Percentiles rank a stretch among this genome's conserved stretches.
phyloP scores from a whole-genome alignment of 73 alveolate species.

The Paramecium octaurelia region DNA sequence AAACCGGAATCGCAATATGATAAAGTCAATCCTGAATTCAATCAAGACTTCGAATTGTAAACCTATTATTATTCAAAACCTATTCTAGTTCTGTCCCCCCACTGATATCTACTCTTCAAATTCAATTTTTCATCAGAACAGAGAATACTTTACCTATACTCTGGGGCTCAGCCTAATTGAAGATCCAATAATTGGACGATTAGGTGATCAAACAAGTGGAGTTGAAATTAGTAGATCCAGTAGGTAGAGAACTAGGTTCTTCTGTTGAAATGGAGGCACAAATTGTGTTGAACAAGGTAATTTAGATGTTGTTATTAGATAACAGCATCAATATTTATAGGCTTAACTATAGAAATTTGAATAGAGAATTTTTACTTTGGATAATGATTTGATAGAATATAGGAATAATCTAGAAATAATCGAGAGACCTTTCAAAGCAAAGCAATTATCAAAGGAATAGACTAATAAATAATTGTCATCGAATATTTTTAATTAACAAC shows the following conservation, averaged over 20 bases:
- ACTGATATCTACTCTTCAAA: not conserved
- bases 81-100: not conserved
- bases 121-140: not conserved
- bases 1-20: not conserved
- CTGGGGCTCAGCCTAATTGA: not conserved
- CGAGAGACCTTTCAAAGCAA: not conserved
- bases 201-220: not conserved
- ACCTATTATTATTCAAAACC: not conserved
- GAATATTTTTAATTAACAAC: not conserved
- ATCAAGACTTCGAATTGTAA: slow-evolving; percentile 42
- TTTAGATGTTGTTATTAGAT: not conserved
- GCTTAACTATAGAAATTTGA: not conserved
- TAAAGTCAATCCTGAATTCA: not conserved
- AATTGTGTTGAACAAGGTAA: not conserved
- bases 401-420: not conserved
- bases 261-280: not conserved
- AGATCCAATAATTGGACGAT: not conserved
- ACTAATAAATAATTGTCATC: not conserved
- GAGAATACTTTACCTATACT: not conserved
- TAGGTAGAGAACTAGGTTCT: slow-evolving; percentile 5
- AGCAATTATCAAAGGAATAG: not conserved
- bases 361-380: not conserved
- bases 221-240: not conserved
- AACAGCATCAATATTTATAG: slow-evolving; percentile 24
- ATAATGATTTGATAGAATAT: slow-evolving; percentile 2